Evolutionary conservation across 371 early-diverging fungal genomes (phyloP), one percentile per base, ranked within the genome.

Genomic region (Mortierella sp.): DNA sequence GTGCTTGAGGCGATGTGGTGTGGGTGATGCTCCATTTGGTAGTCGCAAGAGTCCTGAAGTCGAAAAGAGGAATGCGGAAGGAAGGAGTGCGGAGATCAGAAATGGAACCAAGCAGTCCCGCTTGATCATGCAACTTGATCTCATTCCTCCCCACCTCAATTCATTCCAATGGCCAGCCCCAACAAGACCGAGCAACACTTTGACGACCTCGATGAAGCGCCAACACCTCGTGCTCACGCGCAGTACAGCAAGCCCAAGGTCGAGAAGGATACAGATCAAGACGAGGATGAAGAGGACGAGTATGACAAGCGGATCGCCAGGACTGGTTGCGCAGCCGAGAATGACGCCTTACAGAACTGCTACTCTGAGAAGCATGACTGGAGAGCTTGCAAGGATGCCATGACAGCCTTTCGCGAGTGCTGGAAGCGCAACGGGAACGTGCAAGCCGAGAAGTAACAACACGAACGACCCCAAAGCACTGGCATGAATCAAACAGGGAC

Each of bases 361-460:
- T 89, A 87, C 72, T 84, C 80, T 37, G 91, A 91, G 47, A 91
- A 84, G 28, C 86, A 88, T 55, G 95, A 94, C 67, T 94, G 93
- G 92, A 80, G 95, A 22, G 54, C 81, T 46, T 94, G 95, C 69
- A 69, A 82, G 63, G 82, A 81, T 19, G 92, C 91, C 65, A 91
- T 94, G 91, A 58, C 78, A 21, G 82, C 80, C 31, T 94, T 94
- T 68, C 81, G 86, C 45, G 84, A 82, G 29, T 94, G 95, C 65
- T 92, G 86, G 82, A 82, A 81, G 68, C 82, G 79, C 37, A 86
- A 82, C 44, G 67, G 77, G n/a, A 79, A 81, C 21, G 62, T 76
- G 0, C 50, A 76, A n/a, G 65, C 69, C 0, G 73, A 67, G 12
- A 34, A 17, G 17, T 58, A 54, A 51, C n/a, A n/a, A n/a, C n/a